Evolutionary conservation across 495 filamentous ascomycete species (phyloP), one percentile per base, ranked within the genome.

Genomic region (Gamarada debralockiae): DNA sequence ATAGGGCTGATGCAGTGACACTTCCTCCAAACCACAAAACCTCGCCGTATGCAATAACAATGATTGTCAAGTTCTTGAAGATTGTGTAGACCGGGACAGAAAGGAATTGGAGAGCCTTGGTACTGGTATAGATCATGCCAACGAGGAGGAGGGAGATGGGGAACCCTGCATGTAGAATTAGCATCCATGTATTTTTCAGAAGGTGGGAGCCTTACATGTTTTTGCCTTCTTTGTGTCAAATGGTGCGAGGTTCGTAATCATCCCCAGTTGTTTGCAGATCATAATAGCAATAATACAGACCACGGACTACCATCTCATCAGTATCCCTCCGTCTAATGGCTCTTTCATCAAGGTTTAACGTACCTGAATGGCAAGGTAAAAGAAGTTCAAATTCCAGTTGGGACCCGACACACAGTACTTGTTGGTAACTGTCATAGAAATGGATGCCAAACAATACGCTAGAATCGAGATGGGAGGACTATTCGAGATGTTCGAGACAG

Each of bases 51-150:
- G 93, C 93, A 63, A 97, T 97, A 31, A 97, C 81, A 60, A 99
- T 99, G 70, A 93, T 99, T 45, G 93, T 97, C 75, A 99, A 70
- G 70, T 99, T 99, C 80, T 99, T 99, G 81, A 99, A 99, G 69
- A 99, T 99, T 45, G 93, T 99, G 74, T 99, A 99, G 3, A 99
- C 93, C 12, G 93, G 93, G 47, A 99, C 95, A 15, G 90, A 96
- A 52, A 99, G 85, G 73, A 83, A 97, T 69, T 97, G 92, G 44
- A 99, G 84, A 18, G 93, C 92, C 74, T 97, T 97, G 66, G 89
- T 91, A 65, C 88, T 83, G 42, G 93, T 97, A 76, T 97, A 99
- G 71, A 97, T 99, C 92, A 97, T 99, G 60, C 91, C 91, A 67
- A 99, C 95, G 54, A 99, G 84, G 50, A 97, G 84, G 38, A 97